Evolutionary conservation across 2,329 filamentous ascomycete genomes (phyloP), one percentile per base, ranked within the genome.

Genomic region (Penicillium polonicum): DNA sequence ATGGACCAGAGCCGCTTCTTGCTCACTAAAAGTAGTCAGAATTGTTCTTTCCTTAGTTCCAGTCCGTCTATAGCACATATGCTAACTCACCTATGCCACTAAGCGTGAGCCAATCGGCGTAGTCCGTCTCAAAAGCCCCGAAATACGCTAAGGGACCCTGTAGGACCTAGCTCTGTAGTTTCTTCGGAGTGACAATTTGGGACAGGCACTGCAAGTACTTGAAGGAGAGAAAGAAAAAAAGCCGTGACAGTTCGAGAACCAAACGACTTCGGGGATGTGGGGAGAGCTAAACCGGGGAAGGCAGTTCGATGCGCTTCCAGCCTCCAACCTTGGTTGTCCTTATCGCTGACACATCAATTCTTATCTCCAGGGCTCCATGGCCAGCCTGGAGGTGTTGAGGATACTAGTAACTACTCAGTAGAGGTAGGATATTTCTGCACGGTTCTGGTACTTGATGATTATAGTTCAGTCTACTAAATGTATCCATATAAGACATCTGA

Each of bases 251-350:
- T 48, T 38, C n/a, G 10, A 36, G 39, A 42, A 13, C 13, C 35
- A 44, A n/a, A 55, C 31, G 17, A 44, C 17, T 19, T n/a, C 9
- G 21, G 42, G 41, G 49, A 49, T 61, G 57, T 60, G 60, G 58
- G 45, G 59, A 55, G 50, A 52, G 43, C 62, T 65, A 66, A 64
- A 58, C 63, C 62, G 21, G 52, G 57, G 41, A 53, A 60, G 60
- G 63, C 60, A 67, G 60, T 60, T 68, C n/a, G 43, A 65, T 52
- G 62, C 65, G 65, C 25, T 38, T 35, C 33, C 33, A 17, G 7
- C 15, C 15, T n/a, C 33, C 29, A 21, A 46, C 31, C 12, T 33
- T 33, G 44, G 19, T 21, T 46, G 15, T 12, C 29, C 53, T 58
- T 59, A 60, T 57, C 58, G 44, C 25, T 57, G 53, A 51, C 53